Evolutionary conservation across 176 grass and related monocot genomes (phyloP).

Genomic region (Musa acuminata): DNA sequence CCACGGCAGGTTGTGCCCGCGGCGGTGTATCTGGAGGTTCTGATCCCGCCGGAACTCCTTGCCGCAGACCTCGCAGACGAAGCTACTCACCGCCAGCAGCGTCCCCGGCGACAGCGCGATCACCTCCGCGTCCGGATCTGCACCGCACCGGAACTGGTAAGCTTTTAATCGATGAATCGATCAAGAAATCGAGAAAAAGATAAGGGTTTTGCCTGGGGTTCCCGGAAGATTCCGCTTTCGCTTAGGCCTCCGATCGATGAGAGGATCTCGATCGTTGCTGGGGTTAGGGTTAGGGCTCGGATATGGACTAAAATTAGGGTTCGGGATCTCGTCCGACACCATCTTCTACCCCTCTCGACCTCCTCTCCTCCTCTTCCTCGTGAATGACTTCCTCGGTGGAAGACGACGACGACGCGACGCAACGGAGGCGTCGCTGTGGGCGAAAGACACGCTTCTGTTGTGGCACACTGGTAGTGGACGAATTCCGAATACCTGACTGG

Average conservation of each 20-base stretch:
- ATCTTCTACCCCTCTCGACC: background rate
- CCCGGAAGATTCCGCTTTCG: background rate
- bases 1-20: constrained; percentile 14
- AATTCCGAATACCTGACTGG: background rate
- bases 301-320: background rate
- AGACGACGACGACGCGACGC: background rate
- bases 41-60: constrained; percentile 12
- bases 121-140: constrained; percentile 12
- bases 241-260: background rate
- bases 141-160: background rate
- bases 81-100: background rate
- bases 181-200: background rate
- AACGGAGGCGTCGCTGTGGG: background rate
- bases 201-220: background rate
- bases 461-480: background rate
- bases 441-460: background rate
- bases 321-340: background rate
- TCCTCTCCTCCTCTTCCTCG: background rate
- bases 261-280: background rate
- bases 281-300: background rate
- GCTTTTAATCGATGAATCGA: background rate
- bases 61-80: constrained; percentile 7
- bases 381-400: background rate
- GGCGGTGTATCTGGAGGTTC: constrained; percentile 9
- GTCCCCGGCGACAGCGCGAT: constrained; percentile 8